Evolutionary conservation across 2,329 filamentous ascomycete species (phyloP), one percentile per base, ranked within the genome.

Genomic region (Monosporascus ibericus): DNA sequence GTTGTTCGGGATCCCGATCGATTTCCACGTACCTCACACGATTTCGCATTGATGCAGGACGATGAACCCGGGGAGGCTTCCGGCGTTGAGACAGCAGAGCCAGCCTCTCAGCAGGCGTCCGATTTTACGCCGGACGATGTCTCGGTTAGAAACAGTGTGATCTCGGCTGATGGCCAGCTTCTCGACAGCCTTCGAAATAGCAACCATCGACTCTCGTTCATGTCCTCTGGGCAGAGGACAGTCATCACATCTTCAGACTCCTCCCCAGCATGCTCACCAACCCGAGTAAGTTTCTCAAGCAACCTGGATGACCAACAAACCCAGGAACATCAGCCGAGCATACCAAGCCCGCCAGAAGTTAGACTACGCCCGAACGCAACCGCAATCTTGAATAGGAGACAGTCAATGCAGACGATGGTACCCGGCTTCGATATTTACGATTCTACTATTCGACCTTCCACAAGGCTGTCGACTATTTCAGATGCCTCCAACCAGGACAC

Each of bases 161-260:
- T 78, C 30, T 85, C 82, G 0, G 77, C 81, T 15, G 82, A 86
- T 52, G 81, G 79, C 17, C 74, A 74, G 30, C 79, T 81, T 49
- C 69, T 85, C 6, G 81, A 86, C 15, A 79, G 65, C 49, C 67
- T 85, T 24, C 73, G 81, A 27, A 79, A 84, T 46, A 65, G 62
- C 27, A 53, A 57, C 2, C 76, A 82, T 55, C 76, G 83, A 6
- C 71, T 82, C 5, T 86, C 83, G 0, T 79, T 75, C 56, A 72
- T 83, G 39, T 86, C 83, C 2, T 83, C 80, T 5, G 79, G 79
- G 6, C 81, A 85, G 62, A 74, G 79, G 53, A 86, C 83, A 3
- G 69, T 81, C 25, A 62, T 84, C 7, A 85, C 82, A 2, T 85
- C 82, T 0, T 74, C 77, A 18, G 75, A 72, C 30, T 84, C 81